Conservation (phyloP, 352 stramenopile species). For the Phytophthora pini region DNA sequence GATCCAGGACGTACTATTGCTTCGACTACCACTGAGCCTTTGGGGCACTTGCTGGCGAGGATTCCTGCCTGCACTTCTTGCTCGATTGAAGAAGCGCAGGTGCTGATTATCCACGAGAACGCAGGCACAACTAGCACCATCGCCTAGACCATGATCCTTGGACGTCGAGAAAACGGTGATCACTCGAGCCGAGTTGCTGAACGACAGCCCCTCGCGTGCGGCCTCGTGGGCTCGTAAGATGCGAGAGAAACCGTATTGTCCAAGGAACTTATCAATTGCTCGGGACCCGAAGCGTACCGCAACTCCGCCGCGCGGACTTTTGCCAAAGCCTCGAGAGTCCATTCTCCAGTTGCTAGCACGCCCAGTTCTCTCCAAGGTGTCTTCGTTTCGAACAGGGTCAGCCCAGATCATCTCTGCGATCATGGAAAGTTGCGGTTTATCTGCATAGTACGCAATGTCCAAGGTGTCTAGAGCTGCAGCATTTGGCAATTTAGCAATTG, state of each 20-base stretch:
- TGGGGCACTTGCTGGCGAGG: constrained; percentile 29
- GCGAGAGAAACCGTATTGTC: constrained; percentile 55
- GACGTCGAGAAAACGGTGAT: constrained; percentile 81
- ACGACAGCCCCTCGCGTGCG: constrained; percentile 81
- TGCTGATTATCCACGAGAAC: constrained; percentile 72
- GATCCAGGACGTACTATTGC: constrained; percentile 15
- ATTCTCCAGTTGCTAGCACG: constrained; percentile 27
- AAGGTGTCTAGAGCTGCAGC: constrained; percentile 52
- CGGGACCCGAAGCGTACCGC: constrained; percentile 79
- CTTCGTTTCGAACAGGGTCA: constrained; percentile 40
- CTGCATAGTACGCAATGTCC: constrained; percentile 44
- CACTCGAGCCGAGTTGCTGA: constrained; percentile 62
- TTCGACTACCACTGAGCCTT: constrained; percentile 7
- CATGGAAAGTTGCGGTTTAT: constrained; percentile 49
- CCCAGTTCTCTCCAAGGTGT: constrained; percentile 20
- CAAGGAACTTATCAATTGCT: constrained; percentile 70
- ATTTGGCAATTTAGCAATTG: constrained; percentile 53
- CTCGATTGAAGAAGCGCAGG: constrained; percentile 65
- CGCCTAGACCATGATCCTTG: constrained; percentile 72
- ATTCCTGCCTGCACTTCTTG: constrained; percentile 20
- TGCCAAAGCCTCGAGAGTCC: constrained; percentile 66
- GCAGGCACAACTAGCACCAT: constrained; percentile 65
- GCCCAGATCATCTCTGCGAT: constrained; percentile 75
- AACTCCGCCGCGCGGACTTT: constrained; percentile 58
- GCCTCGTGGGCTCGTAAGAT: constrained; percentile 85